A percentile compares a stretch with the other conserved stretches of the same genome.
These are phyloP conservation scores for Dothideomycetes sp. DNA, from an alignment of 2,329 filamentous ascomycete species.

Conservation along the genomic window DNA sequence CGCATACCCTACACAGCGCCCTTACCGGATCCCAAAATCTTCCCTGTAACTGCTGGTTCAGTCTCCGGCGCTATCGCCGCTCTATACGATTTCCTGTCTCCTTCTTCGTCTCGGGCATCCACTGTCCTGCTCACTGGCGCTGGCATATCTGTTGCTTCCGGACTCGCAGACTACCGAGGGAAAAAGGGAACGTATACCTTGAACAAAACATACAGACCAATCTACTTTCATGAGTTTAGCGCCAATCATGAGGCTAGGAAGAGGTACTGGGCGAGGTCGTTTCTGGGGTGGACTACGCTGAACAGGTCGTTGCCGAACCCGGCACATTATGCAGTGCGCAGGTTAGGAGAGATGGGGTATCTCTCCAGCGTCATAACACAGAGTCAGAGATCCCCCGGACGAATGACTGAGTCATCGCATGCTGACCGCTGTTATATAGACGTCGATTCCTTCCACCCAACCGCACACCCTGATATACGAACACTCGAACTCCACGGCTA, in stretches of 20 bases:
- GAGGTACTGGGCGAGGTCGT: constrained; percentile 91
- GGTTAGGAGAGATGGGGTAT: constrained; percentile 60
- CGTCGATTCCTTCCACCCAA: constrained; percentile 84
- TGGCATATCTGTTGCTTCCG: constrained; percentile 86
- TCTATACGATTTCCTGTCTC: constrained; percentile 59
- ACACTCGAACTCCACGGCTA: constrained; percentile 89
- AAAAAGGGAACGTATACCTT: constrained; percentile 82
- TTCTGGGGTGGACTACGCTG: constrained; percentile 81
- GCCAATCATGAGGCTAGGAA: constrained; percentile 73
- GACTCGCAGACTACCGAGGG: constrained; percentile 86
- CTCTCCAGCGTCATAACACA: constrained; percentile 77
- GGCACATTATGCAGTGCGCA: constrained; percentile 65
- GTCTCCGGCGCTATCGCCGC: constrained; percentile 65
- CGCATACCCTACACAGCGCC: constrained; percentile 85
- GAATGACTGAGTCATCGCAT: no score
- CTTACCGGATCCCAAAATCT: constrained; percentile 62
- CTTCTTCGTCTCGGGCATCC: constrained; percentile 31
- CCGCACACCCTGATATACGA: constrained; percentile 60
- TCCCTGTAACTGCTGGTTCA: constrained; percentile 61
- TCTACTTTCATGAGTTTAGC: constrained; percentile 87
- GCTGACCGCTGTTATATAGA: no score
- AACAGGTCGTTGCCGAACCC: constrained; percentile 68
- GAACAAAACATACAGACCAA: constrained; percentile 81
- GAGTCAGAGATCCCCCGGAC: no score
- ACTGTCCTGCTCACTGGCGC: constrained; percentile 63